Conservation (phyloP, 2,329 filamentous ascomycete genomes). For the Trichoderma sp. region DNA sequence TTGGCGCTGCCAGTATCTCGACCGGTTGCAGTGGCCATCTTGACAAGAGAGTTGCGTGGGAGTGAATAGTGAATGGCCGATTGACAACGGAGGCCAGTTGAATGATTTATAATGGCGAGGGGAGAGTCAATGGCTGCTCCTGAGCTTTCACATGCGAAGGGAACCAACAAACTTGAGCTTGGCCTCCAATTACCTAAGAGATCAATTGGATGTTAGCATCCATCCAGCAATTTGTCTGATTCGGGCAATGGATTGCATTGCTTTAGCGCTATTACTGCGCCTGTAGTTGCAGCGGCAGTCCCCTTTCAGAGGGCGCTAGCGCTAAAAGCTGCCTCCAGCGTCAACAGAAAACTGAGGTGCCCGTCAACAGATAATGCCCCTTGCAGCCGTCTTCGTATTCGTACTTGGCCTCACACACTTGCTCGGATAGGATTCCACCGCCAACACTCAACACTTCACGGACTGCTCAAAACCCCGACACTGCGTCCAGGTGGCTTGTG, state of each 20-base stretch:
- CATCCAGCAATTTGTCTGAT: background rate
- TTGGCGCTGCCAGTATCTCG: constrained; percentile 32
- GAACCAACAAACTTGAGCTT: background rate
- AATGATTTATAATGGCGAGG: background rate
- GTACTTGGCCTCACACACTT: background rate
- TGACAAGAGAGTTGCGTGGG: constrained; percentile 2
- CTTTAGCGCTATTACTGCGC: background rate
- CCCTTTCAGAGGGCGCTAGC: background rate
- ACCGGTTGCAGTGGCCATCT: constrained; percentile 33
- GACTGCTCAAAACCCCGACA: background rate
- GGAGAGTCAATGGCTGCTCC: background rate
- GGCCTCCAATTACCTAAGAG: background rate
- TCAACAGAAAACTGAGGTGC: too few relatives aligned
- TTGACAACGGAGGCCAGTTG: background rate
- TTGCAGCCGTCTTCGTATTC: constrained; percentile 3
- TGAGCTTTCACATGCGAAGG: background rate
- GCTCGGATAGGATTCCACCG: background rate
- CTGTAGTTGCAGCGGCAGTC: constrained; percentile 4
- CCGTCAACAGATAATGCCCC: background rate
- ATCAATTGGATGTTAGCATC: background rate
- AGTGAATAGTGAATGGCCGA: background rate
- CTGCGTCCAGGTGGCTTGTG: background rate
- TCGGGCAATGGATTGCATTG: background rate
- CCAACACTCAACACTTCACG: background rate
- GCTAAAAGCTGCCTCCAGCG: background rate